Conservation (phyloP, 1,284 basidiomycete genomes). For the Heterobasidion parviporum region DNA sequence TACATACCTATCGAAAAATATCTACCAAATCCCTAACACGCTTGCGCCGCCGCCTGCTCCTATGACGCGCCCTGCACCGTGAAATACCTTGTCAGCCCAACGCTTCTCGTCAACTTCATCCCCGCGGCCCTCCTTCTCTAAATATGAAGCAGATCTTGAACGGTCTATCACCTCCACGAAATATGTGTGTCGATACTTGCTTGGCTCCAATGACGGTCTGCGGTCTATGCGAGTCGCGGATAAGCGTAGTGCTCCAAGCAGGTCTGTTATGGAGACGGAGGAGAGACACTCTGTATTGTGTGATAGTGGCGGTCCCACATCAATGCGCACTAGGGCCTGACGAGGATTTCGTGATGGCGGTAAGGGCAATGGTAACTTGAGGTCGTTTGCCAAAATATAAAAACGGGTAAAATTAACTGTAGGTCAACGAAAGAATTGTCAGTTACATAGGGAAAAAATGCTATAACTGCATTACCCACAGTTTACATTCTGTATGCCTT, state of each 20-base stretch:
- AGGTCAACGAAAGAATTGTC: neutral
- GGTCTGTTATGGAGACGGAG: constrained; percentile 4
- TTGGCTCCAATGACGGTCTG: constrained; percentile 38
- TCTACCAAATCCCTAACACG: constrained; percentile 11
- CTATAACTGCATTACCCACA: constrained; percentile 29
- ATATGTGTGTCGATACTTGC: constrained; percentile 54
- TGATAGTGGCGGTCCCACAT: neutral
- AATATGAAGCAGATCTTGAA: neutral
- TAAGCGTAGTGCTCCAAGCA: constrained; percentile 23
- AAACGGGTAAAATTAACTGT: constrained; percentile 61
- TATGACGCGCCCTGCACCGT: constrained; percentile 12
- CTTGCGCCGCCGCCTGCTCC: constrained; percentile 7
- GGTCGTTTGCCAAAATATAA: constrained; percentile 36
- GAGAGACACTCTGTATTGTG: neutral
- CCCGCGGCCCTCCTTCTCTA: neutral
- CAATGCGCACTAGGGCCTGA: constrained; percentile 33
- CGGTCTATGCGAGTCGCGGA: constrained; percentile 50
- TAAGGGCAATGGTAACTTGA: constrained; percentile 15
- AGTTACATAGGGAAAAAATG: neutral
- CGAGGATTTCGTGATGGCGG: constrained; percentile 10
- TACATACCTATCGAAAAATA: neutral
- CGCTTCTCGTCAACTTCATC: neutral
- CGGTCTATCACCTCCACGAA: constrained; percentile 35
- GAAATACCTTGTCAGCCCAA: constrained; percentile 24
- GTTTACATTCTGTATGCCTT: constrained; percentile 55